These are phyloP conservation scores for Boechera divaricarpa DNA, from an alignment of 345 rosid species.

Conservation along the genomic window DNA sequence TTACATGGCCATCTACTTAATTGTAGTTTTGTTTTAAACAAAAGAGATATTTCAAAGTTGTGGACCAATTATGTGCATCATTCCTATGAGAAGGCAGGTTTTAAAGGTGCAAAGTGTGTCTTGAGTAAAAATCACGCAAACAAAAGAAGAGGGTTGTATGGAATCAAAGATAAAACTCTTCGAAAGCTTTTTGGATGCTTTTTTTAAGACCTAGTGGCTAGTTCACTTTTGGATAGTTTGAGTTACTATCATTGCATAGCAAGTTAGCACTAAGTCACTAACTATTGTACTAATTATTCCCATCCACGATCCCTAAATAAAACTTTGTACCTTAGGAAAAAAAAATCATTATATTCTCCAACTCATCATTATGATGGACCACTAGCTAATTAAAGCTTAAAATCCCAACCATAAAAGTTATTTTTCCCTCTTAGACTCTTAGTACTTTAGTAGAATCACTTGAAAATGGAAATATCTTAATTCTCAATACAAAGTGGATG, in stretches of 20 bases:
- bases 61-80: not conserved
- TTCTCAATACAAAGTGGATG: constrained; percentile 5
- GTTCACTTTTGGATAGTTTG: not conserved
- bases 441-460: not conserved
- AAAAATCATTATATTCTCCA: constrained; percentile 6
- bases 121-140: not conserved
- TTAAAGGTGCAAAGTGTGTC: not conserved
- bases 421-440: not conserved
- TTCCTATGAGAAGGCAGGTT: not conserved
- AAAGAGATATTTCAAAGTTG: not conserved
- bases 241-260: not conserved
- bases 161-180: not conserved
- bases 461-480: not conserved
- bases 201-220: not conserved
- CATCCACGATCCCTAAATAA: constrained; percentile 1
- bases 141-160: not conserved
- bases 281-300: not conserved
- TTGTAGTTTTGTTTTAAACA: too few species aligned
- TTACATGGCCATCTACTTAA: too few species aligned
- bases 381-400: not conserved
- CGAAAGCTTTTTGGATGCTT: not conserved
- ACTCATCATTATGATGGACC: constrained; percentile 1
- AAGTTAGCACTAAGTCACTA: not conserved
- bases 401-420: not conserved
- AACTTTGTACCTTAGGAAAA: not conserved